Percentiles rank a stretch among this genome's conserved stretches.
Conservation (phyloP, 2,329 filamentous ascomycete species). For the Aspergillus nomiae region DNA sequence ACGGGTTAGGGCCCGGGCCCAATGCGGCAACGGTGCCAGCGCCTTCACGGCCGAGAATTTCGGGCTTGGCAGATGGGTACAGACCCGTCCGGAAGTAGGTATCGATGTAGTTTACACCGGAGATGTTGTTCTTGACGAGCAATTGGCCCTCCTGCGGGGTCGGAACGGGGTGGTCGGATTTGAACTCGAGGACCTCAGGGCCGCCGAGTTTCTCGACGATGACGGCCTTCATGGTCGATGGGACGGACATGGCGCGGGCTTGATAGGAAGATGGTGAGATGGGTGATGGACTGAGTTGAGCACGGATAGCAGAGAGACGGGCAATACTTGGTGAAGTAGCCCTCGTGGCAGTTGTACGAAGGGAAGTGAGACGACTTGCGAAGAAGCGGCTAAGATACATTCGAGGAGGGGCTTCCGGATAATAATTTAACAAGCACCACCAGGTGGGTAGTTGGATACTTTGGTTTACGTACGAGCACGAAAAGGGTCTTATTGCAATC, state of each 20-base stretch:
- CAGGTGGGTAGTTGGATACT: not conserved
- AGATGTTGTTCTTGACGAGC: conserved; percentile 76
- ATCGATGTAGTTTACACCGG: conserved; percentile 88
- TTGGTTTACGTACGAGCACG: not conserved
- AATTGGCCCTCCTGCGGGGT: conserved; percentile 68
- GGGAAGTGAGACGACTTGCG: not conserved
- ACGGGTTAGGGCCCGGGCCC: conserved; percentile 53
- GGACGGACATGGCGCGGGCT: conserved; percentile 52
- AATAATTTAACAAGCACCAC: conserved; percentile 3
- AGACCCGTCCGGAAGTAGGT: conserved; percentile 87
- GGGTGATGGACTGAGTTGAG: conserved; percentile 1
- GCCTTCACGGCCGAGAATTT: conserved; percentile 78
- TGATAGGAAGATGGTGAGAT: conserved; percentile 8
- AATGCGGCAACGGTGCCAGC: conserved; percentile 69
- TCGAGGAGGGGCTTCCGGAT: conserved; percentile 3
- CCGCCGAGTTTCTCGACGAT: conserved; percentile 72
- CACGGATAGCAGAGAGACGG: conserved; percentile 17
- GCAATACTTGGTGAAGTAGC: not conserved
- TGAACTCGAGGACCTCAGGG: conserved; percentile 70
- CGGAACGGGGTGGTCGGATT: conserved; percentile 71
- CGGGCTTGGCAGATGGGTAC: conserved; percentile 71
- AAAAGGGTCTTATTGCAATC: not conserved
- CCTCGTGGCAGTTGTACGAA: conserved; percentile 6
- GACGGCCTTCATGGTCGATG: conserved; percentile 72
- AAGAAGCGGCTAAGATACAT: conserved; percentile 10